Percentiles rank a stretch among this genome's conserved stretches.
These are phyloP conservation scores for Tilletiaria anomala DNA, from an alignment of 1,284 basidiomycete genomes.

Conservation along the genomic window DNA sequence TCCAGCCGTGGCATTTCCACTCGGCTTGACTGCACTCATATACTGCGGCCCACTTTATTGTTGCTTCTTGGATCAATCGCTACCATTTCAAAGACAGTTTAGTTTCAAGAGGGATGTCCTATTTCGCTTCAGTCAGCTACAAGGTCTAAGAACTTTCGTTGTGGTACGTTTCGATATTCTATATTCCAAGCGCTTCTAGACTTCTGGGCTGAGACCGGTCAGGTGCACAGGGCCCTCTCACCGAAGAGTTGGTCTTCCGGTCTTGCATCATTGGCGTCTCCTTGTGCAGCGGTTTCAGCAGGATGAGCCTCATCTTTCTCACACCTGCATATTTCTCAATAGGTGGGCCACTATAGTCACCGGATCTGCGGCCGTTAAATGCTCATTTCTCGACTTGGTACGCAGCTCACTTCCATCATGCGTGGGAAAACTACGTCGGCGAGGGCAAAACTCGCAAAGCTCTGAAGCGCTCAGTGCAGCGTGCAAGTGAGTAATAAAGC, in stretches of 20 bases:
- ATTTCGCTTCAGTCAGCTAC: slow-evolving; percentile 45
- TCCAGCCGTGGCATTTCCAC: slow-evolving; percentile 41
- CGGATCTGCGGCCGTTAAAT: not conserved
- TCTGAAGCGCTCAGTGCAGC: slow-evolving; percentile 49
- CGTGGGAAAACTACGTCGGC: slow-evolving; percentile 62
- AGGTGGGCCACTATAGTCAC: slow-evolving; percentile 3
- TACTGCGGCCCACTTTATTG: slow-evolving; percentile 70
- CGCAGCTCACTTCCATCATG: slow-evolving; percentile 74
- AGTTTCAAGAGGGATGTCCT: slow-evolving; percentile 39
- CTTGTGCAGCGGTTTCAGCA: slow-evolving; percentile 52
- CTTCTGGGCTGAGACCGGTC: not conserved
- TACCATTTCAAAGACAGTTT: slow-evolving; percentile 50
- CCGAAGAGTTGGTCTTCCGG: slow-evolving; percentile 85
- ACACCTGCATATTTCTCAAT: slow-evolving; percentile 76
- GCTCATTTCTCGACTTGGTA: not conserved
- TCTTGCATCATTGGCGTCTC: slow-evolving; percentile 65
- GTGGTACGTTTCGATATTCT: slow-evolving; percentile 47
- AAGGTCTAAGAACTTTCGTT: slow-evolving; percentile 61
- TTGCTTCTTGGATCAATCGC: slow-evolving; percentile 46
- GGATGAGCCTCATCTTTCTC: slow-evolving; percentile 54
- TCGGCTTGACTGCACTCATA: slow-evolving; percentile 60
- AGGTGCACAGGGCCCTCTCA: slow-evolving; percentile 58
- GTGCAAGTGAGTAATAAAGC: slow-evolving; percentile 47
- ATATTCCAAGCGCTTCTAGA: not conserved
- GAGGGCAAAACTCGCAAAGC: slow-evolving; percentile 43